Evolutionary conservation across 78 protist species (phyloP).

Genomic region (Dictyostelium firmibasis): DNA sequence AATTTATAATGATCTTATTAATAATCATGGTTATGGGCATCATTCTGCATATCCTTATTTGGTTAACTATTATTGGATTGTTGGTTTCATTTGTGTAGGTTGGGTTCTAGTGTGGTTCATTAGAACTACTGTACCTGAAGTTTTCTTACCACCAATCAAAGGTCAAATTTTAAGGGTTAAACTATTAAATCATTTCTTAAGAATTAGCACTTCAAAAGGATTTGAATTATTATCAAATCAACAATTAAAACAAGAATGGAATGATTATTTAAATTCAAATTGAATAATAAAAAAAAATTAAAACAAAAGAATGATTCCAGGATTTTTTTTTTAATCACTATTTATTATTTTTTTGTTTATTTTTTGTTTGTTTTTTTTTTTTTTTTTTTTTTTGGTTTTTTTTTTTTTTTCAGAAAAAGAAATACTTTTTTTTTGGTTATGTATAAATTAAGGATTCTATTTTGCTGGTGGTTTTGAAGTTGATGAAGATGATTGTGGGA

Average conservation of each 20-base stretch:
- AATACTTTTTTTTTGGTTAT: neutral
- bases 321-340: neutral
- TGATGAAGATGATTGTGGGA: neutral
- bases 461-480: neutral
- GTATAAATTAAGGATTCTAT: neutral
- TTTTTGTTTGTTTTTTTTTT: neutral
- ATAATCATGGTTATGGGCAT: neutral
- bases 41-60: neutral
- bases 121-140: neutral
- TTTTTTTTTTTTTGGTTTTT: neutral
- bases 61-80: conserved; percentile 13
- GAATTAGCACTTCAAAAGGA: neutral
- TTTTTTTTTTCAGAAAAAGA: neutral
- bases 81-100: neutral
- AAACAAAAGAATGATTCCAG: neutral
- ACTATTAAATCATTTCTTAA: neutral
- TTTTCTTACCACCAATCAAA: neutral
- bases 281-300: neutral
- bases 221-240: neutral
- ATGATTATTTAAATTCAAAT: neutral
- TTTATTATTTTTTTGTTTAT: neutral
- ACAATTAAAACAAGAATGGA: conserved; percentile 13
- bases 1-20: neutral
- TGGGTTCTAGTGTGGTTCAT: conserved; percentile 21
- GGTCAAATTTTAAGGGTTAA: conserved; percentile 13